A percentile compares a stretch with the other conserved stretches of the same genome.
Conservation (phyloP, 345 rosid species). For the Brassica napus region DNA sequence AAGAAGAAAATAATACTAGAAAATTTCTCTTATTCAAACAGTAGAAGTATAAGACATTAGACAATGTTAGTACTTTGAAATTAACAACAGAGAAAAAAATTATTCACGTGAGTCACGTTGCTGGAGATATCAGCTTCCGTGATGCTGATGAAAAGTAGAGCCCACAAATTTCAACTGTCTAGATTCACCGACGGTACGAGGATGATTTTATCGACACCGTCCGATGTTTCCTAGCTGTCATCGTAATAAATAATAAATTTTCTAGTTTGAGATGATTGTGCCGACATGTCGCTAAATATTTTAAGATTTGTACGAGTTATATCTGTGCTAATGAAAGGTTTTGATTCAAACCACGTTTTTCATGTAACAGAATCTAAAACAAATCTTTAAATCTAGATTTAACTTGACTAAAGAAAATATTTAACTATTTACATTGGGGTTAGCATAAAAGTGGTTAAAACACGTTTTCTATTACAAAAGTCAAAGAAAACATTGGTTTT, state of each 20-base stretch:
- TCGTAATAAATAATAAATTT: conserved; percentile 9
- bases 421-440: too few species aligned
- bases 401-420: neutral
- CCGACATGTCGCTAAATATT: conserved; percentile 29
- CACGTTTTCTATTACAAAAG: too few species aligned
- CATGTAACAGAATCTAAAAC: neutral
- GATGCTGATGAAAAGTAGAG: conserved; percentile 18
- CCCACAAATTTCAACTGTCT: conserved; percentile 33
- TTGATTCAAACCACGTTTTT: conserved; percentile 21
- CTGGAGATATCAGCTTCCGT: conserved; percentile 27
- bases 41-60: neutral
- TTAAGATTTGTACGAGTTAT: neutral
- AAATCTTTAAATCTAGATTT: neutral
- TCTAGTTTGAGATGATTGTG: conserved; percentile 34
- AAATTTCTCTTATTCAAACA: neutral
- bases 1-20: too few species aligned
- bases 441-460: too few species aligned
- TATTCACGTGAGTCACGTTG: conserved; percentile 41
- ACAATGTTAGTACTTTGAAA: neutral
- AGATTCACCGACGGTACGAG: conserved; percentile 38
- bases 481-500: too few species aligned
- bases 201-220: conserved; percentile 45
- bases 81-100: neutral
- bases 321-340: conserved; percentile 1
- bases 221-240: conserved; percentile 46